A percentile compares a stretch with the other conserved stretches of the same genome.
These are phyloP conservation scores for Begonia masoniana DNA, from an alignment of 306 rosid genomes.

Conservation along the genomic window DNA sequence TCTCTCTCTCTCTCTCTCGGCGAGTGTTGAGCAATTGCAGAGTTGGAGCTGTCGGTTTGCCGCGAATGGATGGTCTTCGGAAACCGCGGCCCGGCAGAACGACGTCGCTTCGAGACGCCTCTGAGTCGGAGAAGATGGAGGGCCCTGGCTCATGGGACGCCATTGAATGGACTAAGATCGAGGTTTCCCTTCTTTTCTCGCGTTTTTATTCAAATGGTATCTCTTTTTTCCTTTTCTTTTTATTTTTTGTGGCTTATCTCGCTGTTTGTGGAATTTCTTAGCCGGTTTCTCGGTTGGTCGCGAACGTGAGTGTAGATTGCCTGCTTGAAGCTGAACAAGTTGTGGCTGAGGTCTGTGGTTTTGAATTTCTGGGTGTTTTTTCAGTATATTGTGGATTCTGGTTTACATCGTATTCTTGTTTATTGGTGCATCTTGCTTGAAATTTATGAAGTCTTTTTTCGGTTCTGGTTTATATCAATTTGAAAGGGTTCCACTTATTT, in stretches of 20 bases:
- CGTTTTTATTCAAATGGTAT: background rate
- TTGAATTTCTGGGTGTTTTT: slow-evolving; percentile 1
- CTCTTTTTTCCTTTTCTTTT: background rate
- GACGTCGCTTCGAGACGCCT: slow-evolving; percentile 43
- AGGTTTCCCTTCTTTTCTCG: slow-evolving; percentile 28
- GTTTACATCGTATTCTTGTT: background rate
- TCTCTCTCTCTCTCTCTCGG: no score
- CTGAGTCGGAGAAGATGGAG: slow-evolving; percentile 58
- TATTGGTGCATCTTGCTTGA: background rate
- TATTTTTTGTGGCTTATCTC: background rate
- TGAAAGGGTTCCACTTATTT: background rate
- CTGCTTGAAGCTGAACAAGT: slow-evolving; percentile 64
- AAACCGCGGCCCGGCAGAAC: slow-evolving; percentile 34
- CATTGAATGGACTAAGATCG: slow-evolving; percentile 80
- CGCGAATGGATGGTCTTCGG: slow-evolving; percentile 45
- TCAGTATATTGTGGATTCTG: background rate
- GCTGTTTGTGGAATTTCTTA: slow-evolving; percentile 15
- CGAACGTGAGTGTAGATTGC: slow-evolving; percentile 43
- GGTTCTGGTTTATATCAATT: no score
- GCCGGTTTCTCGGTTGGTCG: slow-evolving; percentile 47
- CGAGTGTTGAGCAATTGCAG: slow-evolving; percentile 2
- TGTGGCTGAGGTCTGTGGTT: slow-evolving; percentile 44
- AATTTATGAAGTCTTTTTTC: no score
- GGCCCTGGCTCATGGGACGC: slow-evolving; percentile 75
- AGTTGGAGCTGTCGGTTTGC: slow-evolving; percentile 14